Conservation (phyloP, 2,329 filamentous ascomycete species). For the Paracamarosporium sp. region DNA sequence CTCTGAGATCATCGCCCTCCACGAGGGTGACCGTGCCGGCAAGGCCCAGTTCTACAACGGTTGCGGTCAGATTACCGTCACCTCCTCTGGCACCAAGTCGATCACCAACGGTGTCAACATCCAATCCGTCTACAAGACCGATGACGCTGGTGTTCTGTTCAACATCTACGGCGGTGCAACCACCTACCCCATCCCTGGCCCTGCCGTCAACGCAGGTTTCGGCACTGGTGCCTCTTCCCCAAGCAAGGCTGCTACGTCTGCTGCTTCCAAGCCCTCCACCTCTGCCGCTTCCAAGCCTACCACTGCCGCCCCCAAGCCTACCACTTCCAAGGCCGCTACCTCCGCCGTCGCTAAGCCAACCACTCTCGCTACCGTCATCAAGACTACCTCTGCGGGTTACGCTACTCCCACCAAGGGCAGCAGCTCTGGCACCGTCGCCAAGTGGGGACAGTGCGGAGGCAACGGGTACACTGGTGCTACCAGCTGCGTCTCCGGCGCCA, state of each 20-base stretch:
- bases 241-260: conserved; percentile 12
- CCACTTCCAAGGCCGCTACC: background rate
- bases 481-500: conserved; percentile 46
- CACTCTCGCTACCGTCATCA: conserved; percentile 15
- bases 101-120: conserved; percentile 55
- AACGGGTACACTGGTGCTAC: conserved; percentile 50
- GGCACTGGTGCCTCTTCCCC: conserved; percentile 18
- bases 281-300: conserved; percentile 12
- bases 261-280: conserved; percentile 8
- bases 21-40: conserved; percentile 44
- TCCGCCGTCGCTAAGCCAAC: conserved; percentile 17
- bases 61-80: conserved; percentile 53
- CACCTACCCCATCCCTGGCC: conserved; percentile 1
- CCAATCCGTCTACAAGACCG: conserved; percentile 50
- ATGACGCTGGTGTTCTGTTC: conserved; percentile 51
- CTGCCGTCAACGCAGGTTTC: conserved; percentile 39
- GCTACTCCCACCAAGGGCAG: background rate
- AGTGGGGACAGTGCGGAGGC: conserved; percentile 56
- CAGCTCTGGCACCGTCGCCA: conserved; percentile 1
- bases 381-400: conserved; percentile 9
- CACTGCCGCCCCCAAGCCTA: conserved; percentile 12
- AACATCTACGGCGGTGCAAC: conserved; percentile 47
- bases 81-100: conserved; percentile 35
- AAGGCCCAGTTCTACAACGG: conserved; percentile 56
- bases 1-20: conserved; percentile 55